phyloP scores from a whole-genome alignment of 345 rosid species.

The Streptanthus diversifolius region DNA sequence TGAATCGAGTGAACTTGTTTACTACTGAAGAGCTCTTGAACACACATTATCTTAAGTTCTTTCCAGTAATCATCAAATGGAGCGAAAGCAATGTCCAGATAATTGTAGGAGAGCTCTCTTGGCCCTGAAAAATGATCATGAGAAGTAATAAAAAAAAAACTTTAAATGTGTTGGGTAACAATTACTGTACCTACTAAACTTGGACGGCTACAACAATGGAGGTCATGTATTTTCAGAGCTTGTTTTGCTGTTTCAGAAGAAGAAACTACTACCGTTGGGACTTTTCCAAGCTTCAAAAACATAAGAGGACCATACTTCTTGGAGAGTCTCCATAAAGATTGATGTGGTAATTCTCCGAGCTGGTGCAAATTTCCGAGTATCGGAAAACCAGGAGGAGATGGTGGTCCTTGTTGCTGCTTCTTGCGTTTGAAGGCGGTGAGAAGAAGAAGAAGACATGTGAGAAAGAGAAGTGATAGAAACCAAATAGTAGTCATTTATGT shows the following conservation, averaged over 20 bases:
- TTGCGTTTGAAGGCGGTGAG: not conserved
- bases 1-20: not conserved
- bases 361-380: slow-evolving; percentile 46
- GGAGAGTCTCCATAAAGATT: slow-evolving; percentile 39
- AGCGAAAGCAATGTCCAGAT: too few relatives aligned
- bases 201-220: slow-evolving; percentile 6
- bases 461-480: not conserved
- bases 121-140: too few relatives aligned
- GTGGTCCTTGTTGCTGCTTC: not conserved
- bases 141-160: too few relatives aligned
- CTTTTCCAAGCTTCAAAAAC: slow-evolving; percentile 39
- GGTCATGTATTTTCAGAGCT: not conserved
- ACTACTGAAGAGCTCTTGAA: too few relatives aligned
- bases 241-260: not conserved
- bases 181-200: too few relatives aligned
- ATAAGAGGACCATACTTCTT: slow-evolving; percentile 49
- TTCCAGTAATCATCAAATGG: too few relatives aligned
- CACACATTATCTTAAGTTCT: too few relatives aligned
- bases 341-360: slow-evolving; percentile 26
- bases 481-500: too few relatives aligned
- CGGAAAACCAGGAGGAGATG: slow-evolving; percentile 43
- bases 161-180: too few relatives aligned
- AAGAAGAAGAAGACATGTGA: not conserved
- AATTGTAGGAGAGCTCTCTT: too few relatives aligned
- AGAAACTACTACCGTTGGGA: slow-evolving; percentile 39